Percentiles rank a stretch among this genome's conserved stretches.
Evolutionary conservation across 306 rosid genomes (phyloP).

Genomic region (Crotalaria pallida): DNA sequence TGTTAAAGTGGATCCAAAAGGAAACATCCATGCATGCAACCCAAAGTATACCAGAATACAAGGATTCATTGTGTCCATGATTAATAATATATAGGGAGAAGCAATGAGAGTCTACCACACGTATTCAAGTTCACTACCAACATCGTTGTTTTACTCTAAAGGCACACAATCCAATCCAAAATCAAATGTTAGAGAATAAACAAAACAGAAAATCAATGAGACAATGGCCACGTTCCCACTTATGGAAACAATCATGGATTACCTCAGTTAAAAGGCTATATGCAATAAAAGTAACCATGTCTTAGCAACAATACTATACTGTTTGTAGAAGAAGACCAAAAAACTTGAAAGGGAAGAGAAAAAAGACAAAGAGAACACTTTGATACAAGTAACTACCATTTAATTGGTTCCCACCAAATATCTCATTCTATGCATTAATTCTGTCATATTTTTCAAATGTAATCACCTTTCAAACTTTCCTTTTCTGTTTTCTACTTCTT

Average conservation of each 20-base stretch:
- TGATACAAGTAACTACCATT: not conserved
- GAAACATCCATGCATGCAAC: not conserved
- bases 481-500: not conserved
- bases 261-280: not conserved
- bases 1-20: not conserved
- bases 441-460: not conserved
- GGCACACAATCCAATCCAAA: not conserved
- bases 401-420: not conserved
- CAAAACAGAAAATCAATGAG: slow-evolving; percentile 6
- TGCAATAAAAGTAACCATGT: not conserved
- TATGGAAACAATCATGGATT: not conserved
- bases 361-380: not conserved
- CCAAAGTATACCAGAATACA: slow-evolving; percentile 1
- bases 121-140: not conserved
- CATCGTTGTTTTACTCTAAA: not conserved
- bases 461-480: not conserved
- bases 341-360: not conserved
- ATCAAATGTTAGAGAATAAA: not conserved
- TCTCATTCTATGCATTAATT: not conserved
- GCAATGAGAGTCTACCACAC: not conserved
- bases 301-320: not conserved
- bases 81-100: not conserved
- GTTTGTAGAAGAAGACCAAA: not conserved
- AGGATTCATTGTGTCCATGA: not conserved
- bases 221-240: not conserved